Conservation (phyloP, 345 rosid species). For the Fremontodendron californicum region DNA sequence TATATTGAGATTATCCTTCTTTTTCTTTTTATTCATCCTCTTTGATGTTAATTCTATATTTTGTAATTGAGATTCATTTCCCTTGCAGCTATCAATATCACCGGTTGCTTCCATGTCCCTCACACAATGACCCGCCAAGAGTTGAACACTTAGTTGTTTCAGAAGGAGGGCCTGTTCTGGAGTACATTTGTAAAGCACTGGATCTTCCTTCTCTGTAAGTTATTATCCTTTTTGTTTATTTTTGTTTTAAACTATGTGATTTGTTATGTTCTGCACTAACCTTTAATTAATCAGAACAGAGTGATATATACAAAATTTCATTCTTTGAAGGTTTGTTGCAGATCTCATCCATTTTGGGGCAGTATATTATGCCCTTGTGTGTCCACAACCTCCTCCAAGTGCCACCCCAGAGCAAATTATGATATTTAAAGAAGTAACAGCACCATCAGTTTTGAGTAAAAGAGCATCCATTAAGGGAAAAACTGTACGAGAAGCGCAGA, state of each 20-base stretch:
- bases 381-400: constrained; percentile 80
- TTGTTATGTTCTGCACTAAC: neutral
- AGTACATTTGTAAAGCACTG: constrained; percentile 55
- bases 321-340: constrained; percentile 89
- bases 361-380: constrained; percentile 85
- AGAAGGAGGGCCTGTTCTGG: constrained; percentile 56
- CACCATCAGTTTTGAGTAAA: constrained; percentile 54
- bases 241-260: neutral
- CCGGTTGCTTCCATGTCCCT: constrained; percentile 77
- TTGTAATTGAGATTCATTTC: neutral
- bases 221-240: constrained; percentile 5
- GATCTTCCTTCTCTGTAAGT: constrained; percentile 88
- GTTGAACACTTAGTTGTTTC: constrained; percentile 80
- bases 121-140: constrained; percentile 55
- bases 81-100: constrained; percentile 54
- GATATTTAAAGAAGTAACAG: constrained; percentile 60
- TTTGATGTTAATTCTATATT: neutral
- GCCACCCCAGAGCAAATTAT: constrained; percentile 70
- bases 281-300: constrained; percentile 14
- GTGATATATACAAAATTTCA: constrained; percentile 36
- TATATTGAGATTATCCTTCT: neutral
- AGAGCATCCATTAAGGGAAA: constrained; percentile 79
- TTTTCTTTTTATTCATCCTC: constrained; percentile 7
- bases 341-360: constrained; percentile 95
- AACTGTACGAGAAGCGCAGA: constrained; percentile 86